A percentile compares a stretch with the other conserved stretches of the same genome.
Evolutionary conservation across 331 rosid genomes (phyloP).

Genomic region (Spiraea crenata): DNA sequence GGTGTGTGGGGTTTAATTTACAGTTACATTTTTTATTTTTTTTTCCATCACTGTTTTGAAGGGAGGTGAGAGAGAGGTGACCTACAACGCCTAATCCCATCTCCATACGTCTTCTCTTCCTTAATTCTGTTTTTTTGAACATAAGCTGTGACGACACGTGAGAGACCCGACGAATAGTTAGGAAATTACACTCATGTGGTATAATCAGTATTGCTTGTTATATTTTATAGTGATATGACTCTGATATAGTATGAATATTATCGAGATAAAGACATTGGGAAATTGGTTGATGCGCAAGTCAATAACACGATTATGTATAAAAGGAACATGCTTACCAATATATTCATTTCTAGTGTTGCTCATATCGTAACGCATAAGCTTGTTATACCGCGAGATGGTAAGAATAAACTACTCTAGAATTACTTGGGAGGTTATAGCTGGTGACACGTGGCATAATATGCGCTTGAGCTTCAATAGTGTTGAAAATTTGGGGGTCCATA

Average conservation of each 20-base stretch:
- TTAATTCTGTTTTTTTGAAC: not conserved
- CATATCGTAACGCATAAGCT: no score
- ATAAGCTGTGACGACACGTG: conserved; percentile 25
- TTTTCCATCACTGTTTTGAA: not conserved
- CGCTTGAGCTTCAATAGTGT: not conserved
- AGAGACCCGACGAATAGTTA: not conserved
- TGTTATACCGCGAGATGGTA: no score
- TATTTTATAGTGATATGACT: no score
- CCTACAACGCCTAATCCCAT: conserved; percentile 67
- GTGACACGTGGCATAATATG: conserved; percentile 42
- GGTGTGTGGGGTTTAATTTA: not conserved
- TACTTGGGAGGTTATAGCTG: not conserved
- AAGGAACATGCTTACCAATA: no score
- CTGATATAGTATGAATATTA: no score
- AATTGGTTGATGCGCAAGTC: no score
- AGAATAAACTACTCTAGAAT: no score
- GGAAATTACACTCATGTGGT: no score
- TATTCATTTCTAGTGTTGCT: no score
- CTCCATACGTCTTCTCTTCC: conserved; percentile 26
- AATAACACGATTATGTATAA: no score
- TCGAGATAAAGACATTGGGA: no score
- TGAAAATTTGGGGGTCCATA: not conserved
- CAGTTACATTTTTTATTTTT: conserved; percentile 14
- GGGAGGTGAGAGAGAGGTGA: conserved; percentile 67
- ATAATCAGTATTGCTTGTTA: no score